Conservation (phyloP, 768 basidiomycete species). For the Filobasidium floriforme region DNA sequence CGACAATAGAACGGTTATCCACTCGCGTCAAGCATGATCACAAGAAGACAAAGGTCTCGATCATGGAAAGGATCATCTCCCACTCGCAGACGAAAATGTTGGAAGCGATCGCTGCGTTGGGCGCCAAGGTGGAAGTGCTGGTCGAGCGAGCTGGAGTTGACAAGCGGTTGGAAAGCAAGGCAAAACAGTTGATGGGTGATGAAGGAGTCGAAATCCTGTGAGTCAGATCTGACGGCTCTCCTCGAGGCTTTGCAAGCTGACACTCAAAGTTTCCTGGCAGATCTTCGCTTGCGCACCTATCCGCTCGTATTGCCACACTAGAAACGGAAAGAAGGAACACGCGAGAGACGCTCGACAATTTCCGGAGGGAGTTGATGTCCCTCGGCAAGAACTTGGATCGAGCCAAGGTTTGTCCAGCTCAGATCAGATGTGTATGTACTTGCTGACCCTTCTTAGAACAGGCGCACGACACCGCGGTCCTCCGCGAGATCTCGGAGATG, state of each 20-base stretch:
- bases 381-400: slow-evolving; percentile 14
- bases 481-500: not conserved
- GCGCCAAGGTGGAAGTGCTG: slow-evolving; percentile 14
- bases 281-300: slow-evolving; percentile 12
- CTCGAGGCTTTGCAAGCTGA: not conserved
- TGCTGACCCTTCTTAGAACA: not conserved
- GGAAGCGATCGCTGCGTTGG: slow-evolving; percentile 35
- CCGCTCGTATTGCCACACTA: slow-evolving; percentile 9
- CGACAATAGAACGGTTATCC: slow-evolving; percentile 11
- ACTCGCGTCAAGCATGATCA: not conserved
- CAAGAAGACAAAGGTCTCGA: slow-evolving; percentile 4
- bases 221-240: not conserved
- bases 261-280: not conserved
- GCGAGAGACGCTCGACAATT: slow-evolving; percentile 16
- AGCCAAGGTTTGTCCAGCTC: slow-evolving; percentile 12
- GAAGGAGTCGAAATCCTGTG: slow-evolving; percentile 19
- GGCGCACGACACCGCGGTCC: not conserved
- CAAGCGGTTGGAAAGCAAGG: not conserved
- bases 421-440: not conserved
- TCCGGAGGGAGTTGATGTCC: slow-evolving; percentile 12
- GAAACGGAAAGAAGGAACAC: slow-evolving; percentile 16
- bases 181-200: slow-evolving; percentile 4
- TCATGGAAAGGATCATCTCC: slow-evolving; percentile 40
- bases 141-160: not conserved
- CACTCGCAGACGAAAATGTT: slow-evolving; percentile 40